Base-by-base conservation (phyloP, 192 early-diverging fungal species). In the Coemansia sp. region DNA sequence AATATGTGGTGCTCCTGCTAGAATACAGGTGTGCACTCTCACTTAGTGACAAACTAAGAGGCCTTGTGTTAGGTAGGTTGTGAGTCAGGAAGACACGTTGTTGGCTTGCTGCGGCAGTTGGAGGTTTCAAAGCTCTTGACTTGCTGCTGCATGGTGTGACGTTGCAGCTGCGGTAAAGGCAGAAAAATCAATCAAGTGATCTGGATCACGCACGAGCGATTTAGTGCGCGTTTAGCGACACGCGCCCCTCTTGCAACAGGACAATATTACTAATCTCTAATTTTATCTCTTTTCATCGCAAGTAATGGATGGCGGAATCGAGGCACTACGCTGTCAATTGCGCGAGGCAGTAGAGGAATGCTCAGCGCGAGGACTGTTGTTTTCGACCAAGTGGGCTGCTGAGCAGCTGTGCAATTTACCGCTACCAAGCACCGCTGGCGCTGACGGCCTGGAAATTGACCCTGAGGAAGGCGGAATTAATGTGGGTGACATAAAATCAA, bases 321-420 rank as follows among this genome's bases (percentile, higher is more conserved):
- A 62, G 3, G 9, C 24, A 23, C 42, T 81, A n/a, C 70, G 73
- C 24, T 63, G 16, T 2, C 73, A 81, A 46, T 70, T 93, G 28
- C 86, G 89, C 43, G 66, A 86, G 60, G 85, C 87, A 0, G 75
- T 88, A 6, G 66, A 83, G 2, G 84, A 90, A 9, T 93, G 92
- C 69, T 84, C 85, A 14, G 83, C 87, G 31, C 77, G 91, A 11
- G 88, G 90, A 14, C 83, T 93, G 46, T 82, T 85, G 59, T 84
- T 89, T 74, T 76, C 90, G 7, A 86, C 88, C 10, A 90, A 92
- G 69, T 93, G 92, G 92, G 90, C 89, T 9, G 62, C 63, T 10
- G 78, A 81, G 63, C 78, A 81, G 56, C 69, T 81, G n/a, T 81
- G 78, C 60, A 69, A 58, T 21, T 59, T 76, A 10, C 37, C 65